These are phyloP conservation scores for Trametes meyenii DNA, from an alignment of 768 basidiomycete species.

Conservation along the genomic window DNA sequence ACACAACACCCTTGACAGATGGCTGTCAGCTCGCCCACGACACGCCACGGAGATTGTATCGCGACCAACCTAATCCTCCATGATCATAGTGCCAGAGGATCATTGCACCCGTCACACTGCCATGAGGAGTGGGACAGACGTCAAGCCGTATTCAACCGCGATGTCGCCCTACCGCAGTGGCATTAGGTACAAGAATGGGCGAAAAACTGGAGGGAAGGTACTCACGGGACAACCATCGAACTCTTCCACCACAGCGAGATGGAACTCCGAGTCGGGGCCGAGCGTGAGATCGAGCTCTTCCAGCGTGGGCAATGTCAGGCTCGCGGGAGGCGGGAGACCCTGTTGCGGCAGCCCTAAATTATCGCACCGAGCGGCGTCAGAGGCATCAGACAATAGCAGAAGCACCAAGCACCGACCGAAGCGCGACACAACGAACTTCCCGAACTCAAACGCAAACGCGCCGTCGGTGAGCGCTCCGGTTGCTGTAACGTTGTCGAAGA, in stretches of 20 bases:
- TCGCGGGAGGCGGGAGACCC: conserved; percentile 17
- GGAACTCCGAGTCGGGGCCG: conserved; percentile 4
- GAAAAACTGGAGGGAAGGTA: not conserved
- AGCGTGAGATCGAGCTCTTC: not conserved
- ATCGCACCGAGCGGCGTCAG: not conserved
- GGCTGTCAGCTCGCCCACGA: not conserved
- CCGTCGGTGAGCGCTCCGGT: conserved; percentile 23
- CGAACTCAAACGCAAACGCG: conserved; percentile 20
- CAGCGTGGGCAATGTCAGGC: conserved; percentile 16
- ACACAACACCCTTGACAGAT: not conserved
- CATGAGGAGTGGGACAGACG: conserved; percentile 4
- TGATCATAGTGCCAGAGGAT: not conserved
- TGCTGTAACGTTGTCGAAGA: conserved; percentile 21
- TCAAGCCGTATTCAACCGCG: conserved; percentile 22
- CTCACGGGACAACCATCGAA: conserved; percentile 25
- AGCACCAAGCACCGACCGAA: conserved; percentile 19
- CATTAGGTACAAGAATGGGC: not conserved
- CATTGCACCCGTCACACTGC: not conserved
- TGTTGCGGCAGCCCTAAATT: conserved; percentile 20
- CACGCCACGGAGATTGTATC: not conserved
- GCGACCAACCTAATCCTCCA: not conserved
- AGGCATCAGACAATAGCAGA: not conserved
- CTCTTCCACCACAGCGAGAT: conserved; percentile 22
- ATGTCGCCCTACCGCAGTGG: conserved; percentile 14
- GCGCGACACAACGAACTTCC: conserved; percentile 25